These are phyloP conservation scores for Helotiales sp. DNA, from an alignment of 2,329 filamentous ascomycete genomes.

Conservation along the genomic window DNA sequence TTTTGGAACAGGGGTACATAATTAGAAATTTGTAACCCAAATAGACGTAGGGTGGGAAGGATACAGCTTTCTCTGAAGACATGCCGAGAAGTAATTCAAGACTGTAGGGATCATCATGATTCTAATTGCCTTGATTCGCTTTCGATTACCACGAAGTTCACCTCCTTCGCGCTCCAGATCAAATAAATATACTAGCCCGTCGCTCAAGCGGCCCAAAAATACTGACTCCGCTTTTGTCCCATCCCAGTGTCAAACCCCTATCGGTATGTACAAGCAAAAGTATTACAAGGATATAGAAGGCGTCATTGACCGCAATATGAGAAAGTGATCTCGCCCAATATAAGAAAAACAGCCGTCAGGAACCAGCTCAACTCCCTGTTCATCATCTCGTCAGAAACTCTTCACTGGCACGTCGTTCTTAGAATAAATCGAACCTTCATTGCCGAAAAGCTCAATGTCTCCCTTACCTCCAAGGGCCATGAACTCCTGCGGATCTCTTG, in stretches of 20 bases:
- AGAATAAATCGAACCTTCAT: slow-evolving; percentile 60
- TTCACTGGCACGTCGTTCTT: slow-evolving; percentile 42
- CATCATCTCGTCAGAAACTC: slow-evolving; percentile 7
- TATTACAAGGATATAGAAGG: slow-evolving; percentile 25
- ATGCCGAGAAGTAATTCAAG: not conserved
- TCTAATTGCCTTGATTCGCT: not conserved
- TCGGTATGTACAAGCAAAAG: slow-evolving; percentile 26
- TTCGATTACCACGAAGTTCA: not conserved
- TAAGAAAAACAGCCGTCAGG: not conserved
- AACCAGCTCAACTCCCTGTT: slow-evolving; percentile 2
- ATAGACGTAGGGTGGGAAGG: slow-evolving; percentile 17
- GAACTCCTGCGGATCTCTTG: slow-evolving; percentile 76
- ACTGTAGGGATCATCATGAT: not conserved
- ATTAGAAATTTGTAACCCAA: slow-evolving; percentile 2
- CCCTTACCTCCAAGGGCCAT: slow-evolving; percentile 85
- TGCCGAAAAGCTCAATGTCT: slow-evolving; percentile 76
- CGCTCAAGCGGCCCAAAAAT: not conserved
- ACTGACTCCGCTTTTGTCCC: slow-evolving; percentile 24
- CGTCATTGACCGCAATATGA: slow-evolving; percentile 7
- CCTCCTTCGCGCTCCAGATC: not conserved
- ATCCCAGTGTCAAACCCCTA: slow-evolving; percentile 1
- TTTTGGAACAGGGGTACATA: slow-evolving; percentile 4
- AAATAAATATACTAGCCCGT: not conserved
- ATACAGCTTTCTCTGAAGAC: not conserved
- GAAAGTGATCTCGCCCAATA: slow-evolving; percentile 7